Conservation (phyloP, 306 rosid genomes). For the Quercus rubra region DNA sequence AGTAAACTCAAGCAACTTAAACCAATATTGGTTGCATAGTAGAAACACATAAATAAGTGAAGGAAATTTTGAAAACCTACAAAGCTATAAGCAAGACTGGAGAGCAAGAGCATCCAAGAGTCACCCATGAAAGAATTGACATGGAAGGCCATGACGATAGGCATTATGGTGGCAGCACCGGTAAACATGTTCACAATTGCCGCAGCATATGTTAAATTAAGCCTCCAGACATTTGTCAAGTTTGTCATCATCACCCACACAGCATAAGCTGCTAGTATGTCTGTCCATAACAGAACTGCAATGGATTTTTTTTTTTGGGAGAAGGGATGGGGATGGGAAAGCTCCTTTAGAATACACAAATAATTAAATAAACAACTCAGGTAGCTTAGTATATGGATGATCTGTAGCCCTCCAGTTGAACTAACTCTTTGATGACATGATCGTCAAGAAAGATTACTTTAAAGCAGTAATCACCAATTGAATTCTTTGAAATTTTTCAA, state of each 20-base stretch:
- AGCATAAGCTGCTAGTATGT: not conserved
- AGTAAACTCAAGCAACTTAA: too few relatives aligned
- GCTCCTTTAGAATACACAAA: not conserved
- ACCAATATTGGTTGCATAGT: too few relatives aligned
- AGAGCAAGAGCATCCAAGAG: not conserved
- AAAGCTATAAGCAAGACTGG: conserved; percentile 14
- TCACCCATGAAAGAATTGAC: conserved; percentile 21
- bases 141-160: conserved; percentile 11
- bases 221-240: conserved; percentile 28
- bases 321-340: not conserved
- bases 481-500: too few relatives aligned
- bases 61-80: conserved; percentile 11
- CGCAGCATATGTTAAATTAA: conserved; percentile 20
- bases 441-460: accelerated
- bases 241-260: conserved; percentile 18
- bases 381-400: not conserved
- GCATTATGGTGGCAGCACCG: conserved; percentile 15
- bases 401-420: too few relatives aligned
- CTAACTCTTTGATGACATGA: too few relatives aligned
- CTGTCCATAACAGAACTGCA: conserved; percentile 12
- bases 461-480: too few relatives aligned
- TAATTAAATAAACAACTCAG: not conserved
- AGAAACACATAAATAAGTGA: not conserved
- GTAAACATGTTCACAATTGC: conserved; percentile 21
- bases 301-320: not conserved